Conservation (phyloP, 2,329 filamentous ascomycete genomes). For the Ophiostoma montium region DNA sequence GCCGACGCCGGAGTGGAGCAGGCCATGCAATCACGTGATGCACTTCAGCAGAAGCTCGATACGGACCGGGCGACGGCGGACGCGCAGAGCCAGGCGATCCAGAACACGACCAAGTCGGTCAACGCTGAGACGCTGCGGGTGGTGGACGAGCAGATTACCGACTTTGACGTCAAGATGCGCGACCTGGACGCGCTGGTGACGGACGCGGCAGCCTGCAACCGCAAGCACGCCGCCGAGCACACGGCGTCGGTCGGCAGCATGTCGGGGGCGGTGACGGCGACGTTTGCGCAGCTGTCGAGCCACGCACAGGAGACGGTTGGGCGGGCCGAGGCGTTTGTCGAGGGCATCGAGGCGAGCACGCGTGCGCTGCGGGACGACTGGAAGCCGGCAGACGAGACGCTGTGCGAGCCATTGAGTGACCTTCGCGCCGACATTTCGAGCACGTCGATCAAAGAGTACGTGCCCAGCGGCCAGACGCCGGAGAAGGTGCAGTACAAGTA, state of each 20-base stretch:
- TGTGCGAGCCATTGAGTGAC: constrained; percentile 55
- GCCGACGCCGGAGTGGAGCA: constrained; percentile 57
- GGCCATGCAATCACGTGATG: constrained; percentile 59
- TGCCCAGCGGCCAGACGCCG: constrained; percentile 74
- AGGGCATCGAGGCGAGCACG: constrained; percentile 50
- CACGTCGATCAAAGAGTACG: constrained; percentile 62
- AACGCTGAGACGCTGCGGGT: constrained; percentile 83
- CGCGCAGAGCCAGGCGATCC: constrained; percentile 69
- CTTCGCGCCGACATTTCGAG: constrained; percentile 55
- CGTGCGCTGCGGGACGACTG: constrained; percentile 44
- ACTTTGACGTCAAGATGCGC: constrained; percentile 78
- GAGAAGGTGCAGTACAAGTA: constrained; percentile 71
- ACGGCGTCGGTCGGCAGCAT: constrained; percentile 50
- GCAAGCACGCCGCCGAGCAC: constrained; percentile 59
- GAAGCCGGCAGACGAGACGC: constrained; percentile 40
- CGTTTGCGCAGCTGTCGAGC: constrained; percentile 55
- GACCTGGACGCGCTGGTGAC: constrained; percentile 83
- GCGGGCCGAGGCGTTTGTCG: constrained; percentile 53
- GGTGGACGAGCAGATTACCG: constrained; percentile 75
- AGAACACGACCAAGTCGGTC: constrained; percentile 69
- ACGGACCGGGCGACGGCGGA: constrained; percentile 72
- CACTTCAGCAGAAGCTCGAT: constrained; percentile 67
- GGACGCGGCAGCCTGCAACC: constrained; percentile 68
- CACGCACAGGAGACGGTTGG: constrained; percentile 57
- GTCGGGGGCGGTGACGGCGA: constrained; percentile 53